Evolutionary conservation across 2,329 filamentous ascomycete genomes (phyloP).

Genomic region (Phialocephala sp.): DNA sequence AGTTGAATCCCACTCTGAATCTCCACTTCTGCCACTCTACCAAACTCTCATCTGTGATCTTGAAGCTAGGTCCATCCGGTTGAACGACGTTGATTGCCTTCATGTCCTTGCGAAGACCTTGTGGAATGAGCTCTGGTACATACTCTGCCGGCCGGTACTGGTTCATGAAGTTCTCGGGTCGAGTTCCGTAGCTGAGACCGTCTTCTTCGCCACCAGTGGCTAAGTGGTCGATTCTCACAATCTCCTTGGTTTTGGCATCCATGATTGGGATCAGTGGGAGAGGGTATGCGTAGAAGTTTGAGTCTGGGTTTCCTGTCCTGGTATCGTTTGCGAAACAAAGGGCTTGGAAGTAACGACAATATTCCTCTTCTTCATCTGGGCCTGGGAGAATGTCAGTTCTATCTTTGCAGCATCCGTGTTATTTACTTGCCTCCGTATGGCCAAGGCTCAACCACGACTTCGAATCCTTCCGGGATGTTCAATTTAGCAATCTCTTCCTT

Average conservation of each 20-base stretch:
- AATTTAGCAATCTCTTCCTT: slow-evolving; percentile 55
- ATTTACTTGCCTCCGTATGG: slow-evolving; percentile 54
- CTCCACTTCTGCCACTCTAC: slow-evolving; percentile 63
- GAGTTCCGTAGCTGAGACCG: slow-evolving; percentile 49
- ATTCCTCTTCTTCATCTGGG: slow-evolving; percentile 52
- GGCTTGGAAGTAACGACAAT: slow-evolving; percentile 57
- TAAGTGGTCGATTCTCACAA: slow-evolving; percentile 54
- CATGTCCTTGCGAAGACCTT: slow-evolving; percentile 50
- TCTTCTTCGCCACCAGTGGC: slow-evolving; percentile 47
- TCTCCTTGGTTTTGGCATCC: slow-evolving; percentile 52
- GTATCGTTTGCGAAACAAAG: slow-evolving; percentile 57
- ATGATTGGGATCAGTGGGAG: slow-evolving; percentile 55
- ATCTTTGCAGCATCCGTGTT: not conserved
- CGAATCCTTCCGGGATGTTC: slow-evolving; percentile 57
- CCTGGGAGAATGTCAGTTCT: slow-evolving; percentile 1
- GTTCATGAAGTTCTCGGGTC: slow-evolving; percentile 51
- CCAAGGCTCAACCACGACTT: slow-evolving; percentile 59
- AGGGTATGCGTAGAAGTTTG: slow-evolving; percentile 57
- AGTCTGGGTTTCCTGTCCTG: slow-evolving; percentile 26
- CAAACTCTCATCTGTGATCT: slow-evolving; percentile 50
- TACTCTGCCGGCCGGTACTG: slow-evolving; percentile 46
- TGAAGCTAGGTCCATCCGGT: slow-evolving; percentile 67
- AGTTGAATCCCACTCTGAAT: slow-evolving; percentile 67
- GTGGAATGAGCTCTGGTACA: slow-evolving; percentile 48
- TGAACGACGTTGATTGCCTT: slow-evolving; percentile 68